Evolutionary conservation across 2,329 filamentous ascomycete genomes (phyloP).

Genomic region (Juglanconis sp.): DNA sequence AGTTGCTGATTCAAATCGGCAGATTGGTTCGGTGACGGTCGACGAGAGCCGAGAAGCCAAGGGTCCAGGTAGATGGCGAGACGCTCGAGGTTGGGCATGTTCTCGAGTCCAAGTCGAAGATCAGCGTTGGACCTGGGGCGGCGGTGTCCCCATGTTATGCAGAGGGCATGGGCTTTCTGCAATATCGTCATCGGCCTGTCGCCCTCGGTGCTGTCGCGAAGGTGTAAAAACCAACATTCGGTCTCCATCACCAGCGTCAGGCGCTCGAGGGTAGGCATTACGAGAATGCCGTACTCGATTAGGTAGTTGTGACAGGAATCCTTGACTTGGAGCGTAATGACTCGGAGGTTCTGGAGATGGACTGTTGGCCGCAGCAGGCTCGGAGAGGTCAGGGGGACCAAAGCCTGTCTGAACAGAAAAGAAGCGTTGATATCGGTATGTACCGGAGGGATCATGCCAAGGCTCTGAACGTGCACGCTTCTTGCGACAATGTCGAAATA

Average conservation of each 20-base stretch:
- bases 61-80: neutral
- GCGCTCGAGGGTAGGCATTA: neutral
- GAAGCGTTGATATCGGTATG: neutral
- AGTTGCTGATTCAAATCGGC: neutral
- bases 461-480: neutral
- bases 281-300: neutral
- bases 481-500: neutral
- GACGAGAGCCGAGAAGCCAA: neutral
- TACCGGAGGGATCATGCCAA: neutral
- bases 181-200: neutral
- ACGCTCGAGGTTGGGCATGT: neutral
- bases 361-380: neutral
- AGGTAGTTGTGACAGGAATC: neutral
- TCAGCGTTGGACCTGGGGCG: neutral
- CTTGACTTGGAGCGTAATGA: neutral
- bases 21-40: neutral
- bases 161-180: neutral
- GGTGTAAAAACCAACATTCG: neutral
- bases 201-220: neutral
- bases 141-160: neutral
- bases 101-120: neutral
- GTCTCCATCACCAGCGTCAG: neutral
- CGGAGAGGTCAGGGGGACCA: neutral
- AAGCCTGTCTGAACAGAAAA: neutral
- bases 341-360: neutral